These are phyloP conservation scores for Vicia faba DNA, from an alignment of 306 rosid genomes.

Conservation along the genomic window DNA sequence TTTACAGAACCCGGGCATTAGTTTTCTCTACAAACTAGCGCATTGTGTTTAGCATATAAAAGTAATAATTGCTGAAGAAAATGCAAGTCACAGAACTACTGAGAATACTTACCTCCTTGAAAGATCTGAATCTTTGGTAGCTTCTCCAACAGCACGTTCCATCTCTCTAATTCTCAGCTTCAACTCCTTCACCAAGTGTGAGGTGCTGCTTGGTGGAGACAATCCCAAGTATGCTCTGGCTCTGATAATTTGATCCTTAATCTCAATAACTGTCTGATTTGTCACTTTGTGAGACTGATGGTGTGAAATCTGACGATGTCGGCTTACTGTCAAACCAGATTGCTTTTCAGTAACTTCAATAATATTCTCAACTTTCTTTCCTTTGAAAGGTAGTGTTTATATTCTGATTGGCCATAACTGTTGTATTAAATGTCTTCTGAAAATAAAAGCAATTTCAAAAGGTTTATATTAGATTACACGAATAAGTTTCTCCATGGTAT, in stretches of 20 bases:
- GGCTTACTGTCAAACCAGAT: constrained; percentile 37
- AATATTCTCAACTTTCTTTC: constrained; percentile 40
- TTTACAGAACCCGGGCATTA: constrained; percentile 27
- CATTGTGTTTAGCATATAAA: constrained; percentile 23
- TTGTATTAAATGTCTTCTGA: constrained; percentile 49
- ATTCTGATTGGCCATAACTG: constrained; percentile 41
- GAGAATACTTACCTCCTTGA: constrained; percentile 65
- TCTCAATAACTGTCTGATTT: constrained; percentile 63
- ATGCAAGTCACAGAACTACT: constrained; percentile 21
- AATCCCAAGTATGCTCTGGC: constrained; percentile 78
- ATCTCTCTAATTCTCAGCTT: constrained; percentile 73
- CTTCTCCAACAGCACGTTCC: constrained; percentile 70
- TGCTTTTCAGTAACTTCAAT: constrained; percentile 36
- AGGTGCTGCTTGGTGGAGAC: constrained; percentile 67
- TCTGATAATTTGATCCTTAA: constrained; percentile 84
- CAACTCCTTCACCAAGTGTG: constrained; percentile 80
- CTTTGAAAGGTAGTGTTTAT: constrained; percentile 38
- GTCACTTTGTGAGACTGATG: constrained; percentile 41
- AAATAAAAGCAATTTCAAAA: constrained; percentile 33
- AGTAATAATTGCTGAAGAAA: constrained; percentile 21
- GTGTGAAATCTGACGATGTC: constrained; percentile 40
- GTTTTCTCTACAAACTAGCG: constrained; percentile 11
- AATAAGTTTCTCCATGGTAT: constrained; percentile 15
- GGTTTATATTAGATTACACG: constrained; percentile 21
- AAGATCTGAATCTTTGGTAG: constrained; percentile 68